phyloP scores from a whole-genome alignment of 352 stramenopile genomes.

The Phytophthora sp. region DNA sequence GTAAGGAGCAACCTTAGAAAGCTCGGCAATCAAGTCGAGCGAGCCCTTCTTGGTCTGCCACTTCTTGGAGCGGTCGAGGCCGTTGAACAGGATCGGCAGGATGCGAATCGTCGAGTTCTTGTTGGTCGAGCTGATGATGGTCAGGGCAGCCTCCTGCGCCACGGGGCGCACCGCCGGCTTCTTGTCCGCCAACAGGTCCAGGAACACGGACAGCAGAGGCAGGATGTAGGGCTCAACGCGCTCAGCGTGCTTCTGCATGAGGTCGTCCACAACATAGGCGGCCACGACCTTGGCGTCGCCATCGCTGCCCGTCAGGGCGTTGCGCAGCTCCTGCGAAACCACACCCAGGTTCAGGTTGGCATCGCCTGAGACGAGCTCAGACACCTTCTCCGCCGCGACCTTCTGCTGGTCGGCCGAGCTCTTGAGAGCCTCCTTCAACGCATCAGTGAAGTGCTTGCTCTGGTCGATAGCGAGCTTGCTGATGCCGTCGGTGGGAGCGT shows the following conservation, averaged over 20 bases:
- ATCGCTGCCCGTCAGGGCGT: conserved; percentile 57
- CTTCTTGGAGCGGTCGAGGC: conserved; percentile 88
- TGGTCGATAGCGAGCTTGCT: conserved; percentile 89
- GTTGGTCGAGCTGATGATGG: conserved; percentile 83
- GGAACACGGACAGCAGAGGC: conserved; percentile 67
- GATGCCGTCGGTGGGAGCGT: conserved; percentile 81
- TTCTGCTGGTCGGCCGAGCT: conserved; percentile 74
- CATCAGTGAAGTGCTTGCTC: conserved; percentile 91
- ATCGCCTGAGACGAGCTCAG: conserved; percentile 77
- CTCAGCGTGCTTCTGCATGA: conserved; percentile 89
- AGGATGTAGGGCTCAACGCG: conserved; percentile 80
- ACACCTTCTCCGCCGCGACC: conserved; percentile 86
- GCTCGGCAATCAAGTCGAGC: conserved; percentile 94
- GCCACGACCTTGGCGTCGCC: conserved; percentile 75
- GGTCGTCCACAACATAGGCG: conserved; percentile 78
- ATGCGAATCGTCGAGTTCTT: conserved; percentile 88
- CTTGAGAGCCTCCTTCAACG: conserved; percentile 81
- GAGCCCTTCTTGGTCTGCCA: conserved; percentile 98
- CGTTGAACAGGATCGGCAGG: conserved; percentile 93
- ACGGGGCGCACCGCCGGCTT: conserved; percentile 73
- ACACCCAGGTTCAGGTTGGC: conserved; percentile 77
- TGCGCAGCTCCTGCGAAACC: conserved; percentile 73
- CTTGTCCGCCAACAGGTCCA: conserved; percentile 88
- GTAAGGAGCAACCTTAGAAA: conserved; percentile 93
- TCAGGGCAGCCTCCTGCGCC: conserved; percentile 78